Evolutionary conservation across 495 filamentous ascomycete genomes (phyloP), one percentile per base, ranked within the genome.

Genomic region (Podospora anserina): DNA sequence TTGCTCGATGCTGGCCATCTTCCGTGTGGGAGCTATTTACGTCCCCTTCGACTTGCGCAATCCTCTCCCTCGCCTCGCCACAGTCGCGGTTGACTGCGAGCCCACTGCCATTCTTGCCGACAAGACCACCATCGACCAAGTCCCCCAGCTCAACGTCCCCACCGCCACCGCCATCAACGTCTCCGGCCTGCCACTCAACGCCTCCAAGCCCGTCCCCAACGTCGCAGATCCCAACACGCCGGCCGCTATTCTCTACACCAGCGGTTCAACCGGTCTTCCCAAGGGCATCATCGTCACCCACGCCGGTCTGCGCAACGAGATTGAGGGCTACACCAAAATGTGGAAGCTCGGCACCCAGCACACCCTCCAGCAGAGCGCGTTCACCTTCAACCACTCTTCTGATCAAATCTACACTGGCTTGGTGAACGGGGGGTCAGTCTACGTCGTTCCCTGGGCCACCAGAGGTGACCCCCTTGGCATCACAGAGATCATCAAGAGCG

Each of bases 1-100:
- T 15, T 80, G 72, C 20, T 86, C 86, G 0, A 66, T 88, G 28
- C 78, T 89, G 0, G 87, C 84, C 7, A 83, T 88, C 56, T 61
- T 83, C 68, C 75, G 80, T 0, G 23, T 85, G 34, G 87, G 85
- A 0, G 81, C 71, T 4, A 68, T 80, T 2, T 89, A 88, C 65
- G 71, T 88, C 2, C 87, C 87, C 0, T 66, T 90, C 4, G 86
- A 89, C 57, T 70, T 66, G 5, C 69, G 77, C 5, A 78, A 74
- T 15, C 70, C 78, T 0, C 9, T 66, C 0, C 15, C 68, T 2
- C 72, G 78, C 3, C 71, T 82, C 1, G 54, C 67, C 0, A 13
- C 23, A 1, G 63, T 79, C 1, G 44, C 58, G 5, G 28, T 69
- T 1, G 69, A 71, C 63, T 75, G 55, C 3, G n/a, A 67, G 1